A percentile compares a stretch with the other conserved stretches of the same genome.
Conservation (phyloP, 2,329 filamentous ascomycete species). For the Westerdykella aurantiaca region DNA sequence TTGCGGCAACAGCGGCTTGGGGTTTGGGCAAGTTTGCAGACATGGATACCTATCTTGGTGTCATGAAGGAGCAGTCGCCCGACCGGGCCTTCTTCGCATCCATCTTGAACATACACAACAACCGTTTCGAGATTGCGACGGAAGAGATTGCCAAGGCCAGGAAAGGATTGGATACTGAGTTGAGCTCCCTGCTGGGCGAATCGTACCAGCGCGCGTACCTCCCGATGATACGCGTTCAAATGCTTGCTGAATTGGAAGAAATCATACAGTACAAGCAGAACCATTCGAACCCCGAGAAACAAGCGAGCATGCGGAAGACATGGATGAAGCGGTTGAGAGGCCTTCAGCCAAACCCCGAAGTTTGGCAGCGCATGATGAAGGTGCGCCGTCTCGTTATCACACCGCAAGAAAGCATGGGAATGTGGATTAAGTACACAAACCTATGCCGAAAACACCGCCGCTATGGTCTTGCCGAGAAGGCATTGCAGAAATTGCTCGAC, state of each 20-base stretch:
- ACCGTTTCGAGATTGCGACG: constrained; percentile 90
- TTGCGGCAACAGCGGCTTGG: constrained; percentile 95
- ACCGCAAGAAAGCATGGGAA: constrained; percentile 89
- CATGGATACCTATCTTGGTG: constrained; percentile 94
- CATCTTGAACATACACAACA: constrained; percentile 88
- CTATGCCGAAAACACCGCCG: constrained; percentile 94
- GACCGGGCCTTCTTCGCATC: constrained; percentile 97
- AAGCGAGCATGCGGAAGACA: constrained; percentile 82
- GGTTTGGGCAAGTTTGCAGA: constrained; percentile 93
- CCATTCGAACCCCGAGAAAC: constrained; percentile 70
- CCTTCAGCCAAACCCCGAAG: constrained; percentile 93
- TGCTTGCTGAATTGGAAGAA: constrained; percentile 97
- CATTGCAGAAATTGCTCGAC: constrained; percentile 77
- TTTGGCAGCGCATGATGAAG: constrained; percentile 98
- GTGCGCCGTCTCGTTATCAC: constrained; percentile 87
- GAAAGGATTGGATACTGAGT: constrained; percentile 89
- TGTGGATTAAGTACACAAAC: constrained; percentile 99
- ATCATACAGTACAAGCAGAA: constrained; percentile 97
- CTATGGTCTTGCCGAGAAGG: constrained; percentile 92
- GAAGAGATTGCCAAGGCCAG: constrained; percentile 84
- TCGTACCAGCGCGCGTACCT: constrained; percentile 97
- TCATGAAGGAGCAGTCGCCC: constrained; percentile 89
- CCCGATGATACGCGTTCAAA: constrained; percentile 96
- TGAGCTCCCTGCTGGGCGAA: constrained; percentile 94
- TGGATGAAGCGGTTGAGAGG: constrained; percentile 95